These are phyloP conservation scores for Laetiporus sulphureus DNA, from an alignment of 1,284 basidiomycete genomes.

Conservation along the genomic window DNA sequence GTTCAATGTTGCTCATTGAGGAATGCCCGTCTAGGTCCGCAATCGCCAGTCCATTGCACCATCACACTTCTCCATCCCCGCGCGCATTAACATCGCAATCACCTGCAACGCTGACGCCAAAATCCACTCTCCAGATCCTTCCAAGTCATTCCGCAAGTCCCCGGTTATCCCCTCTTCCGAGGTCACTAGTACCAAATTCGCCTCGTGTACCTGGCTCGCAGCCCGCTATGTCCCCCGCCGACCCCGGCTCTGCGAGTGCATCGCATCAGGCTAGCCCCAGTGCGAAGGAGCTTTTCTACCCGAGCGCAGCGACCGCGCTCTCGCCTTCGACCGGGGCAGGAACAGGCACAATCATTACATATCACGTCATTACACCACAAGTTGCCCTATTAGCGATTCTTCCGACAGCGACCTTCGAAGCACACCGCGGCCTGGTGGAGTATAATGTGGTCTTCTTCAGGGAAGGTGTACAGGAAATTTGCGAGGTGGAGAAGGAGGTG, in stretches of 20 bases:
- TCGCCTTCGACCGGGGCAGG: constrained; percentile 49
- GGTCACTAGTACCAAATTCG: not conserved
- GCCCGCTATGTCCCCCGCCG: not conserved
- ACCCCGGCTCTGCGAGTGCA: too few species aligned
- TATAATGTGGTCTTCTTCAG: constrained; percentile 90
- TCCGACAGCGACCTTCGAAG: constrained; percentile 74
- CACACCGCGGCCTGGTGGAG: constrained; percentile 78
- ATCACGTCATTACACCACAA: constrained; percentile 79
- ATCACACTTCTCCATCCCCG: constrained; percentile 8
- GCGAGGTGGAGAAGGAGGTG: constrained; percentile 59
- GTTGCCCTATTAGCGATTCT: constrained; percentile 80
- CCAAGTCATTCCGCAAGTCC: constrained; percentile 2
- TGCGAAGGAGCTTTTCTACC: constrained; percentile 37
- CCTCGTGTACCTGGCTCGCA: not conserved
- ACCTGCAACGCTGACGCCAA: constrained; percentile 6
- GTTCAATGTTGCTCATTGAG: not conserved
- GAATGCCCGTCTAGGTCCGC: constrained; percentile 17
- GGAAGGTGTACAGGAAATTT: constrained; percentile 74
- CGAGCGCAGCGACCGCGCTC: constrained; percentile 48
- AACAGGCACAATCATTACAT: constrained; percentile 71
- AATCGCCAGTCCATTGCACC: constrained; percentile 21
- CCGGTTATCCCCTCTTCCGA: not conserved
- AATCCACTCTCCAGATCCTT: constrained; percentile 1
- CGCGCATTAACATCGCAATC: not conserved
- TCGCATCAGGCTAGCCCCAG: constrained; percentile 1